Evolutionary conservation across 2,329 filamentous ascomycete species (phyloP), one percentile per base, ranked within the genome.

Genomic region (Fusarium albidum): DNA sequence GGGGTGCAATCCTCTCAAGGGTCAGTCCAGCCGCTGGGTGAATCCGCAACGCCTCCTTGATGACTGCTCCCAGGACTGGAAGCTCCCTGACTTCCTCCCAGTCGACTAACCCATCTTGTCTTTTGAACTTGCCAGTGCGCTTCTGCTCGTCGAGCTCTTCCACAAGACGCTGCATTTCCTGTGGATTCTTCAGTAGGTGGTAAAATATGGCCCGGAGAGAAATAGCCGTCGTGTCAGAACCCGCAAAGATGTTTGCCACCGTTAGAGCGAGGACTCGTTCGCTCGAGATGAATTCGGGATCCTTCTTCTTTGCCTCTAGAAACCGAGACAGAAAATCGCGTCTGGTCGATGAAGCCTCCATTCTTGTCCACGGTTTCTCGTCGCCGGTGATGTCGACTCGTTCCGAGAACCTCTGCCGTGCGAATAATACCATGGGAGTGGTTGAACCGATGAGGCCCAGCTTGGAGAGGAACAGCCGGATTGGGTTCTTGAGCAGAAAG

Each of bases 1-100:
- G 26, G 7, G 47, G 39, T 3, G 37, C 38, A 13, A 34, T 21
- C 13, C 47, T 17, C n/a, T 21, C 47, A 2, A 50, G n/a, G 7
- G 29, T 33, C 7, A 45, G 31, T 9, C 32, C 34, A 13, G 45
- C 34, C 4, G 49, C 32, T 13, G 49, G 49, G 15, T 51, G 49
- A 14, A 51, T 39, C 4, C 49, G 49, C n/a, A 51, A 15, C n/a
- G 49, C 34, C 28, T 51, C 49, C 9, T 40, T 45, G 7, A 51
- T 51, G 14, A 31, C 27, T 10, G 49, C 41, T 64, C 91, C 87
- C 9, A 94, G 82, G 70, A 92, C 94, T 0, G 84, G 83, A 2
- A 94, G 78, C 41, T 82, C 82, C 69, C 90, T 87, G 27, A 79
- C 81, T 72, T 92, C 86, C 37, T 82, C 70, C 86, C 87, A 91